These are phyloP conservation scores for Bretziella fagacearum DNA, from an alignment of 2,329 filamentous ascomycete genomes.

Conservation along the genomic window DNA sequence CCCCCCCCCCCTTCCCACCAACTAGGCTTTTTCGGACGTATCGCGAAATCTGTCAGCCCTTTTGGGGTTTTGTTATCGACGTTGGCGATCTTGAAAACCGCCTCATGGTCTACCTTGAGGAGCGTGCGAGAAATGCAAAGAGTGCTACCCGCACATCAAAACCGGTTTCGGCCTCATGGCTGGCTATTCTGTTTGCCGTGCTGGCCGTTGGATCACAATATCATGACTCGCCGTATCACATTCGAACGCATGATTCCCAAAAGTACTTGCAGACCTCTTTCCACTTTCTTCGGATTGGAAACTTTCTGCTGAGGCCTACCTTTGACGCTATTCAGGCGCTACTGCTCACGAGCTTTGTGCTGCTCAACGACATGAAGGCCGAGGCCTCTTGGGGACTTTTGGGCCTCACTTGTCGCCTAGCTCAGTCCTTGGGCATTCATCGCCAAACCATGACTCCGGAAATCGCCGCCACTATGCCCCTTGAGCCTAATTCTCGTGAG, in stretches of 20 bases:
- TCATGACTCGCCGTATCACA: conserved; percentile 45
- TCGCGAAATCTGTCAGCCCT: conserved; percentile 49
- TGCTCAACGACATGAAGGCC: conserved; percentile 53
- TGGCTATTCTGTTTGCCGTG: conserved; percentile 48
- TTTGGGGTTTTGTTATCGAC: conserved; percentile 51
- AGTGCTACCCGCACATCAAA: conserved; percentile 29
- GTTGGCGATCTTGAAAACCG: conserved; percentile 48
- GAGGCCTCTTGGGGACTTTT: conserved; percentile 50
- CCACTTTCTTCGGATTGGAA: conserved; percentile 45
- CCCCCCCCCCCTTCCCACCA: conserved; percentile 4
- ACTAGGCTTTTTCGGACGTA: conserved; percentile 45
- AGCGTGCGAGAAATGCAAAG: conserved; percentile 39
- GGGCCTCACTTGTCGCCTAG: conserved; percentile 46
- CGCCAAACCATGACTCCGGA: conserved; percentile 28
- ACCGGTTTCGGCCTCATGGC: conserved; percentile 45
- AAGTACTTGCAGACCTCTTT: conserved; percentile 47
- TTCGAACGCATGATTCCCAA: conserved; percentile 41
- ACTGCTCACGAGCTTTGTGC: conserved; percentile 43
- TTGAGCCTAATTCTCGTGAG: conserved; percentile 34
- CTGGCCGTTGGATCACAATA: conserved; percentile 50
- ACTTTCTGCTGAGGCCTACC: conserved; percentile 46
- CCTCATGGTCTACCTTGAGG: conserved; percentile 48
- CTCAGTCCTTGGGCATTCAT: conserved; percentile 47
- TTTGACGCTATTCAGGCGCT: conserved; percentile 49
- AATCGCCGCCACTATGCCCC: conserved; percentile 26